Evolutionary conservation across 768 basidiomycete species (phyloP), one percentile per base, ranked within the genome.

Genomic region (Cantharellus cinnabarinus): DNA sequence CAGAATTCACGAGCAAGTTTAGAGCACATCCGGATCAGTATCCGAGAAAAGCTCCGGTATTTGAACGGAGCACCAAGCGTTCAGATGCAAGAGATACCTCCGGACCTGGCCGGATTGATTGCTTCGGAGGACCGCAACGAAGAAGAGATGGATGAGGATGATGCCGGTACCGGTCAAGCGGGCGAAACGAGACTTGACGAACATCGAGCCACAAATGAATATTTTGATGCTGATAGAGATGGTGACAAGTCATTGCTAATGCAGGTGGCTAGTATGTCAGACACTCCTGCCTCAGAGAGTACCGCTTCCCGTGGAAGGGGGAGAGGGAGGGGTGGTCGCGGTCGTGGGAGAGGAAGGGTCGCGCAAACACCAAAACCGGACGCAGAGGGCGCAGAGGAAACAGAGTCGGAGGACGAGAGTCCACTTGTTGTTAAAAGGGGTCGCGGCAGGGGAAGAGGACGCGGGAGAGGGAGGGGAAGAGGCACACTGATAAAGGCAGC

Each of bases 61-160:
- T 73, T 98, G 10, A 85, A 91, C 62, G 91, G 93, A 40, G 95
- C 94, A 48, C 94, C 94, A n/a, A 90, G 88, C 67, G 89, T 98
- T 5, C 81, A 81, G 63, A 86, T 98, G 87, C 87, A 90, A 66
- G 90, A 97, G 70, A 88, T 98, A 37, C 94, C 95, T 2, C 93
- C 93, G 0, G 85, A 93, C 65, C 71, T 99, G 14, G 83, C 82
- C 62, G 84, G 79, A 1, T 76, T 87, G 66, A 69, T 93, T 38
- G 79, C 76, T 3, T 70, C 71, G 14, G 84, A 83, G 44, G 83
- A 86, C 66, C 80, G 76, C 66, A 80, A 79, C 57, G 85, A 86
- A 61, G 87, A 87, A 62, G 71, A 68, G 41, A 60, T 59, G 67
- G 80, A 67, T 71, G 71, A 78, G 4, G 76, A 77, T 2, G 64